A percentile compares a stretch with the other conserved stretches of the same genome.
Evolutionary conservation across 1,139 yeast species (phyloP).

Genomic region (Pneumocystis sp.): DNA sequence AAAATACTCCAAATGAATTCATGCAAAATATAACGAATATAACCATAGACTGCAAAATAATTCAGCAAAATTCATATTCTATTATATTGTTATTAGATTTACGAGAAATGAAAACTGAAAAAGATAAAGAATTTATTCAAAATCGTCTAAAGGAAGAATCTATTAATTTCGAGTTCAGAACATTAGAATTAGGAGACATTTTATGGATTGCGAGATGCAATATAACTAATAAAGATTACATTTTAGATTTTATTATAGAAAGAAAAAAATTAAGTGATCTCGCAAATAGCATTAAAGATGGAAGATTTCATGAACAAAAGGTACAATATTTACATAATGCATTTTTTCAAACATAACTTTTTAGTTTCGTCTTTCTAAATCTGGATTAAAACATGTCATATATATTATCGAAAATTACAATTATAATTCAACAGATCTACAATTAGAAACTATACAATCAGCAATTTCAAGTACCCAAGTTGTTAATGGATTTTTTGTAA

Average conservation of each 20-base stretch:
- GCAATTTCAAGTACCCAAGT: slow-evolving; percentile 61
- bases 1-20: slow-evolving; percentile 1
- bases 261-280: slow-evolving; percentile 82
- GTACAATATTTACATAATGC: background rate
- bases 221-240: slow-evolving; percentile 44
- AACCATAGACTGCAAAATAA: background rate
- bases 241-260: slow-evolving; percentile 69
- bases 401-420: slow-evolving; percentile 74
- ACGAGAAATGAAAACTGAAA: slow-evolving; percentile 52
- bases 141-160: slow-evolving; percentile 34
- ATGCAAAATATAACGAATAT: background rate
- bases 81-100: slow-evolving; percentile 59
- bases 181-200: slow-evolving; percentile 73
- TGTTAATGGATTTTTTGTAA: slow-evolving; percentile 49
- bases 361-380: slow-evolving; percentile 42
- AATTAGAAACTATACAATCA: slow-evolving; percentile 57
- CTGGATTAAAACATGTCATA: slow-evolving; percentile 52
- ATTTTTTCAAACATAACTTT: background rate
- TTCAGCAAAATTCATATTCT: slow-evolving; percentile 35
- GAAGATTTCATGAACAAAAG: slow-evolving; percentile 76
- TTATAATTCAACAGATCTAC: slow-evolving; percentile 30
- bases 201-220: slow-evolving; percentile 72
- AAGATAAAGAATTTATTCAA: slow-evolving; percentile 50
- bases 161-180: slow-evolving; percentile 38
- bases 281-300: slow-evolving; percentile 68